Evolutionary conservation across 306 rosid species (phyloP).

Genomic region (Trichosanthes truncata): DNA sequence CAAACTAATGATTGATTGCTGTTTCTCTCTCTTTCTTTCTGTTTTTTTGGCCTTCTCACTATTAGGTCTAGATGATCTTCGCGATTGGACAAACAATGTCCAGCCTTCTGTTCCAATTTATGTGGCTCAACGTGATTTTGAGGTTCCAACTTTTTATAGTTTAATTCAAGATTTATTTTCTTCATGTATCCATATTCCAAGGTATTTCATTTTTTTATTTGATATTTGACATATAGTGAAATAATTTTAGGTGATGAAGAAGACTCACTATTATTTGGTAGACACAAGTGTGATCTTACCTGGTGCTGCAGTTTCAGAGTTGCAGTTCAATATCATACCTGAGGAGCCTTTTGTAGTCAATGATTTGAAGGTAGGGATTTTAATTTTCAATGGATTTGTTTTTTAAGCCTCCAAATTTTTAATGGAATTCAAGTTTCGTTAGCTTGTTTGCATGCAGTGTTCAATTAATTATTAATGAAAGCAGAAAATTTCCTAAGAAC

Average conservation of each 20-base stretch:
- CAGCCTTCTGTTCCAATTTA: constrained; percentile 77
- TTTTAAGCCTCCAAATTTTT: not conserved
- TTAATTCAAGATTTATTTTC: not conserved
- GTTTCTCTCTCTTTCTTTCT: not conserved
- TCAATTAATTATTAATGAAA: not conserved
- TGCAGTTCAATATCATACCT: constrained; percentile 69
- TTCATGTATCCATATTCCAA: not conserved
- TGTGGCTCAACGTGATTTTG: constrained; percentile 80
- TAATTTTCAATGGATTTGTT: not conserved
- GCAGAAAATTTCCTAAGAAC: not conserved
- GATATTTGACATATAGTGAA: constrained; percentile 4
- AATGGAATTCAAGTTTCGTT: not conserved
- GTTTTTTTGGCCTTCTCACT: not conserved
- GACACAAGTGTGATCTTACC: constrained; percentile 61
- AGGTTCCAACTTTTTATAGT: constrained; percentile 33
- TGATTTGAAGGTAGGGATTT: constrained; percentile 49
- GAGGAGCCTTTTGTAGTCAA: constrained; percentile 64
- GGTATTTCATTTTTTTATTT: not conserved
- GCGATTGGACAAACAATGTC: constrained; percentile 98
- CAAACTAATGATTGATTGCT: not conserved
- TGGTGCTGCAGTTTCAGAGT: constrained; percentile 89
- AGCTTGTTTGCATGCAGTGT: not conserved
- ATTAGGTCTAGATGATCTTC: constrained; percentile 88
- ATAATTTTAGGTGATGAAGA: constrained; percentile 73
- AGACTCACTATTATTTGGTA: constrained; percentile 86